Evolutionary conservation across 805 yeast genomes (phyloP).

Genomic region (Hanseniaspora clermontiae): DNA sequence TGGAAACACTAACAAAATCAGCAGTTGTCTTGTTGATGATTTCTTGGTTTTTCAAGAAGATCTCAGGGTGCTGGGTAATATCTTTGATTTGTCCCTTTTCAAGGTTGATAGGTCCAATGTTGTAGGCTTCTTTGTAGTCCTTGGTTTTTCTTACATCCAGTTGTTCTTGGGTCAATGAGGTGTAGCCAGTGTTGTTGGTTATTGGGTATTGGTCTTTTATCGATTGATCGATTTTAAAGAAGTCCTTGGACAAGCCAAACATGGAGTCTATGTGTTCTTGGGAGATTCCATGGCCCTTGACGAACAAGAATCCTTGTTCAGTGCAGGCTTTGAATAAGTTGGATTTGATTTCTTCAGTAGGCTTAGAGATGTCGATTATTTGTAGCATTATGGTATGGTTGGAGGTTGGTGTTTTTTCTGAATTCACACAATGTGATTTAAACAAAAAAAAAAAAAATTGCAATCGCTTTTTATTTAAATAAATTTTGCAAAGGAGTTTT

Average conservation of each 20-base stretch:
- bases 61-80: slow-evolving; percentile 37
- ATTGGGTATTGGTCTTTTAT: slow-evolving; percentile 31
- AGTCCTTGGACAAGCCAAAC: slow-evolving; percentile 39
- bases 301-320: slow-evolving; percentile 52
- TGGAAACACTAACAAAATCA: slow-evolving; percentile 41
- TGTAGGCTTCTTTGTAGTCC: slow-evolving; percentile 60
- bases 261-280: slow-evolving; percentile 40
- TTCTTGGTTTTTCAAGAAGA: slow-evolving; percentile 35
- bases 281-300: slow-evolving; percentile 56
- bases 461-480: no score
- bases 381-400: slow-evolving; percentile 35
- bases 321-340: slow-evolving; percentile 46
- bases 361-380: slow-evolving; percentile 44
- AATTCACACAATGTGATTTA: not conserved
- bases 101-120: slow-evolving; percentile 46
- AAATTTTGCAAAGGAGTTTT: no score
- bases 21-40: slow-evolving; percentile 31
- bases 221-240: slow-evolving; percentile 40
- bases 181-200: slow-evolving; percentile 46
- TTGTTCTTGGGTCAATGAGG: slow-evolving; percentile 42
- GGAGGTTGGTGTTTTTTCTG: not conserved
- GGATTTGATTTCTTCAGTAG: slow-evolving; percentile 34
- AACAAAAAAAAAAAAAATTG: no score
- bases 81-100: slow-evolving; percentile 31
- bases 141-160: slow-evolving; percentile 30